Conservation (phyloP, 2,329 filamentous ascomycete genomes). For the Diaporthe sp. region DNA sequence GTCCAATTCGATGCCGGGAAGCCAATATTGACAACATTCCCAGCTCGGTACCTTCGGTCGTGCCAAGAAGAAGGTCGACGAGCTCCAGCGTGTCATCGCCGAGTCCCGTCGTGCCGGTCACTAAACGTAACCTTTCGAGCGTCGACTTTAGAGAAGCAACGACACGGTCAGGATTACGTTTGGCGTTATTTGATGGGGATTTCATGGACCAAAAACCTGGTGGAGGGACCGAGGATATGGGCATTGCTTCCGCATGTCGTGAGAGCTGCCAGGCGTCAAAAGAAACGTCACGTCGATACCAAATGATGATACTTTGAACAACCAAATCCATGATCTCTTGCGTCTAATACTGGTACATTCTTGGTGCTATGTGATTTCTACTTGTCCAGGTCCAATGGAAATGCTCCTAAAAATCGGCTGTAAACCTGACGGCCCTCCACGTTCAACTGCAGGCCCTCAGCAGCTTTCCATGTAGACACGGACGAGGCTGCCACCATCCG, state of each 20-base stretch:
- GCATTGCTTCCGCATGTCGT: conserved; percentile 18
- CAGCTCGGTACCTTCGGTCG: conserved; percentile 98
- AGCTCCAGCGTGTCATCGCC: conserved; percentile 97
- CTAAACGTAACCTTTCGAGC: conserved; percentile 57
- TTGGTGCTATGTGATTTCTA: not conserved
- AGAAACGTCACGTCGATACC: conserved; percentile 30
- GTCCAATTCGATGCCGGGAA: not conserved
- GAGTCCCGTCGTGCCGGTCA: conserved; percentile 82
- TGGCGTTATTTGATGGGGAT: conserved; percentile 30
- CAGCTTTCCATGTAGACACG: not conserved
- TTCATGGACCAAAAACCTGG: conserved; percentile 30
- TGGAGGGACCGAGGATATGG: conserved; percentile 11
- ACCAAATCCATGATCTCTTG: conserved; percentile 23
- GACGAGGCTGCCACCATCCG: not conserved
- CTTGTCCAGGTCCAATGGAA: not conserved
- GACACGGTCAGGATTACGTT: conserved; percentile 26
- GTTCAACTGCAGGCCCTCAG: not conserved
- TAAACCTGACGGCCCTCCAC: not conserved
- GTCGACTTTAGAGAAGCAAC: conserved; percentile 34
- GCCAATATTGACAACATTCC: conserved; percentile 45
- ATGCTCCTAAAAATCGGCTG: not conserved
- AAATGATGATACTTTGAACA: conserved; percentile 29
- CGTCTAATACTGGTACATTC: not conserved
- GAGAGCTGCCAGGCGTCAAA: conserved; percentile 24
- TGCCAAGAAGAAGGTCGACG: conserved; percentile 99